Percentiles rank a stretch among this genome's conserved stretches.
Evolutionary conservation across 495 filamentous ascomycete species (phyloP).

Genomic region (Neurospora tetraspora): DNA sequence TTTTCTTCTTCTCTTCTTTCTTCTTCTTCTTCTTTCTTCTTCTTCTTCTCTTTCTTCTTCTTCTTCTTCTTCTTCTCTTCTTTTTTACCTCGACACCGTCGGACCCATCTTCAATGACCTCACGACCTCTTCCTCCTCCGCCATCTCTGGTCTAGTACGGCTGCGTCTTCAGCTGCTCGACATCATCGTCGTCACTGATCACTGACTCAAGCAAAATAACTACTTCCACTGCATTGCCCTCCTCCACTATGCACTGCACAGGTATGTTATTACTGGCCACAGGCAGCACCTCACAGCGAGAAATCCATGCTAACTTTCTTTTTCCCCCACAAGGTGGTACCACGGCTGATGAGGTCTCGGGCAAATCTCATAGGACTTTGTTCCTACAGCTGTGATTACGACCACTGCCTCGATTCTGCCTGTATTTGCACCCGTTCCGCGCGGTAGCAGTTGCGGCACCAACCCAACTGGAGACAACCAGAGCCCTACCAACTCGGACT

Average conservation of each 20-base stretch:
- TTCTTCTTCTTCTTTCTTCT: too few relatives aligned
- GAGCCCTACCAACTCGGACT: background rate
- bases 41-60: background rate
- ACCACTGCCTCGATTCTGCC: background rate
- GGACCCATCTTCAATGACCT: background rate
- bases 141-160: background rate
- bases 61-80: too few relatives aligned
- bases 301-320: background rate
- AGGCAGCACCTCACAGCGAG: background rate
- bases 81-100: background rate
- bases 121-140: background rate
- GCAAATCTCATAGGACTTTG: background rate
- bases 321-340: background rate
- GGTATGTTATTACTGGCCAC: background rate
- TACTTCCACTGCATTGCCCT: background rate
- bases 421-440: background rate
- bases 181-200: background rate
- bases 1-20: too few relatives aligned
- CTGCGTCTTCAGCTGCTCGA: background rate
- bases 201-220: background rate
- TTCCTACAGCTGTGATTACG: background rate
- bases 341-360: background rate
- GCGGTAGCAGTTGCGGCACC: background rate
- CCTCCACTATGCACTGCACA: background rate
- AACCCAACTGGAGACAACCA: background rate